Percentiles rank a stretch among this genome's conserved stretches.
Conservation (phyloP, 73 alveolate species). For the Blepharisma japonicum region DNA sequence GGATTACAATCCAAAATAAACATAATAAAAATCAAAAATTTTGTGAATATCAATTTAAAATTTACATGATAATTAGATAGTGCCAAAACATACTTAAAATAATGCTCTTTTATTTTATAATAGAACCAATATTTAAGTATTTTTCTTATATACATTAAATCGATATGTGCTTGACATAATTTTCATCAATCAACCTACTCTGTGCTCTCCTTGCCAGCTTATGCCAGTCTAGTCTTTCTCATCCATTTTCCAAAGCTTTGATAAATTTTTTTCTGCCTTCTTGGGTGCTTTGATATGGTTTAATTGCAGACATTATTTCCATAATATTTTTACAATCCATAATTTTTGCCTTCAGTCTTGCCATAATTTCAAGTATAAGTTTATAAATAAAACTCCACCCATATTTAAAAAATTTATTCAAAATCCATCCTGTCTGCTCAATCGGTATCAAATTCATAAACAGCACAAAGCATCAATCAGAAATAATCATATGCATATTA, state of each 20-base stretch:
- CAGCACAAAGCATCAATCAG: constrained; percentile 13
- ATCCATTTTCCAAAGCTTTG: constrained; percentile 2
- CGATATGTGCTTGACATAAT: no score
- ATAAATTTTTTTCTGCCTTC: background rate
- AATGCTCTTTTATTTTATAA: no score
- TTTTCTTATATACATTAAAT: no score
- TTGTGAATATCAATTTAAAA: no score
- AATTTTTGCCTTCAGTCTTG: constrained; percentile 5
- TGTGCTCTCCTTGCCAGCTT: background rate
- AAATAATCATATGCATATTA: background rate
- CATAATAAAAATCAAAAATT: no score
- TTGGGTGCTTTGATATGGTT: background rate
- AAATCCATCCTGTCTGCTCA: background rate
- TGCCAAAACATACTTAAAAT: no score
- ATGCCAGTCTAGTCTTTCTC: constrained; percentile 5
- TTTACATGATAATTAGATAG: no score
- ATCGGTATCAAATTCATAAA: background rate
- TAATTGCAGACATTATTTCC: background rate
- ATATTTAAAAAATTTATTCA: background rate
- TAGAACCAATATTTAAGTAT: no score
- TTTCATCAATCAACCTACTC: background rate
- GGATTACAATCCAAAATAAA: no score
- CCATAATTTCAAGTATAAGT: constrained; percentile 2
- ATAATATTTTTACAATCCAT: background rate
- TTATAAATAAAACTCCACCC: constrained; percentile 9